Conservation (phyloP, 495 filamentous ascomycete genomes). For the Cercophora samala region DNA sequence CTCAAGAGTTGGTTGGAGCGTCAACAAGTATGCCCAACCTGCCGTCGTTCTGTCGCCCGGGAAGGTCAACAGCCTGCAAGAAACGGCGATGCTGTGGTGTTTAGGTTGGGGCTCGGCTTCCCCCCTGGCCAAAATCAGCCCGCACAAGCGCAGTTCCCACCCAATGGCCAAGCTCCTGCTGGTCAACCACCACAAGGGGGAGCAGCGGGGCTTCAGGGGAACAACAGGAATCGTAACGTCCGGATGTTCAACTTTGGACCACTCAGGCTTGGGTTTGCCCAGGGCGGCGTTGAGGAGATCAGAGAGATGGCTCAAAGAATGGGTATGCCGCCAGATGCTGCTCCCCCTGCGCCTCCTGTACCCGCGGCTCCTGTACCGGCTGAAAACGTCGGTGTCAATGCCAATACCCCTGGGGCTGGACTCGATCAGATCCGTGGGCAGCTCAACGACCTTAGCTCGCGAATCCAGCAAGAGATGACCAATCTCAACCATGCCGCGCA, state of each 20-base stretch:
- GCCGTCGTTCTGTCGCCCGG: conserved; percentile 72
- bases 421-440: background rate
- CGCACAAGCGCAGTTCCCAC: conserved; percentile 23
- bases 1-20: conserved; percentile 97
- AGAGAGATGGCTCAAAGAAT: conserved; percentile 45
- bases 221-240: conserved; percentile 33
- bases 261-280: conserved; percentile 54
- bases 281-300: conserved; percentile 47
- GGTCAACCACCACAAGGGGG: conserved; percentile 68
- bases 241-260: conserved; percentile 62
- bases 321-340: conserved; percentile 29
- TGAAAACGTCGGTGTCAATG: background rate
- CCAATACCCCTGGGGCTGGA: background rate
- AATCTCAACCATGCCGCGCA: conserved; percentile 48
- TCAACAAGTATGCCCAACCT: conserved; percentile 96
- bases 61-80: conserved; percentile 27
- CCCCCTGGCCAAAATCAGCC: conserved; percentile 32
- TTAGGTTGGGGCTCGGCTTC: conserved; percentile 31
- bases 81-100: conserved; percentile 33
- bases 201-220: conserved; percentile 27
- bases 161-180: conserved; percentile 29
- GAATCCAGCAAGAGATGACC: conserved; percentile 10
- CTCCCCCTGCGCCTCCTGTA: conserved; percentile 10
- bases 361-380: conserved; percentile 9
- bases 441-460: background rate